A percentile compares a stretch with the other conserved stretches of the same genome.
Evolutionary conservation across 2,329 filamentous ascomycete species (phyloP).

Genomic region (Ascochyta viciae-villosae): DNA sequence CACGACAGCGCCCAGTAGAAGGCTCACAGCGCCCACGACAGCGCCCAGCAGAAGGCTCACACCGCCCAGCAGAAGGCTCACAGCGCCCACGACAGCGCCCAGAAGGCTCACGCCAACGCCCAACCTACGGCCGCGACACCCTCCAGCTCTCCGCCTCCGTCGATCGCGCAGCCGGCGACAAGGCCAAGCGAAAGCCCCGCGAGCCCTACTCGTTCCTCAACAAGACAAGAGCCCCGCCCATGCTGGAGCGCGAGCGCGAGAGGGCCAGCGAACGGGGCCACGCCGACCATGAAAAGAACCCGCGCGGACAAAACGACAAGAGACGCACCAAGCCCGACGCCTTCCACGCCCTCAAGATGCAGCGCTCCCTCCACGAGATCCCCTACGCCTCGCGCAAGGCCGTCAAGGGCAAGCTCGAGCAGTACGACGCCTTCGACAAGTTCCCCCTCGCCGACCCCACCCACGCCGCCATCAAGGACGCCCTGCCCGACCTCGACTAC

Average conservation of each 20-base stretch:
- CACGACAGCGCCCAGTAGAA: neutral
- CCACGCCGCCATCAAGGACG: conserved; percentile 77
- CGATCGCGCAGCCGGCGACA: conserved; percentile 29
- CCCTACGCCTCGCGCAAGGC: conserved; percentile 73
- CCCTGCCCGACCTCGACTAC: conserved; percentile 75
- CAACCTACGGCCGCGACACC: conserved; percentile 32
- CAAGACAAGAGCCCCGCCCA: conserved; percentile 38
- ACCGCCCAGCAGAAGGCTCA: too few species aligned
- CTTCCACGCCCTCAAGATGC: conserved; percentile 93
- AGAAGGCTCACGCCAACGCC: conserved; percentile 15
- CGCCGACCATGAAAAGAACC: conserved; percentile 12
- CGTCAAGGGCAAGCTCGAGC: conserved; percentile 67
- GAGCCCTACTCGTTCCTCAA: conserved; percentile 47
- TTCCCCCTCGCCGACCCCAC: conserved; percentile 77
- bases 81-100: conserved; percentile 1
- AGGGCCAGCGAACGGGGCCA: conserved; percentile 12
- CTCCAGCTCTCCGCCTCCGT: conserved; percentile 59
- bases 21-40: neutral
- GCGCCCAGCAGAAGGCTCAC: neutral
- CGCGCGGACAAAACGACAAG: conserved; percentile 29
- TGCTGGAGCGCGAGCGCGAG: conserved; percentile 25
- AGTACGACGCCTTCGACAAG: conserved; percentile 80
- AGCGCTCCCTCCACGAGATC: conserved; percentile 76
- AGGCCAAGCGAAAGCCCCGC: conserved; percentile 29
- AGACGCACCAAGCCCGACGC: conserved; percentile 53